Conservation (phyloP, 2,329 filamentous ascomycete genomes). For the Fusarium duplospermum region DNA sequence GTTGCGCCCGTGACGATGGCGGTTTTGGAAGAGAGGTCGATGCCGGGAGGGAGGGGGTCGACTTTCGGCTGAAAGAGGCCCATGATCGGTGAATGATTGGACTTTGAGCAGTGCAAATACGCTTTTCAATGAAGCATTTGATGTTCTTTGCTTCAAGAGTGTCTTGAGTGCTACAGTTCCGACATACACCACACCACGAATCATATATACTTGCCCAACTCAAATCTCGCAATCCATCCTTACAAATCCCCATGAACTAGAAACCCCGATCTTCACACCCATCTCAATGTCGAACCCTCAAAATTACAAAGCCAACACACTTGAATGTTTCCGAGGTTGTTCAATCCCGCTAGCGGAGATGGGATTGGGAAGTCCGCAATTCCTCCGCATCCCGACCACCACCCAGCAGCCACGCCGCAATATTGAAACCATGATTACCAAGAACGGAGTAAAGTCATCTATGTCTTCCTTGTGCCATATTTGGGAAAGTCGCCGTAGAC, state of each 20-base stretch:
- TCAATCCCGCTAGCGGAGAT: neutral
- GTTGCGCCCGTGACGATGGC: constrained; percentile 59
- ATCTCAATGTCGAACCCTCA: neutral
- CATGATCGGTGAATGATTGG: neutral
- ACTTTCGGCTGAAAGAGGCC: constrained; percentile 23
- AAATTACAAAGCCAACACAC: neutral
- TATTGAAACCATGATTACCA: neutral
- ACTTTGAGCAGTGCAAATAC: fast-evolving
- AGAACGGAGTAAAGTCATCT: neutral
- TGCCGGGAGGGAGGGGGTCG: constrained; percentile 23
- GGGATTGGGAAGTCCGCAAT: neutral
- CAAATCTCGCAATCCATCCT: neutral
- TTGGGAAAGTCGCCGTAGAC: neutral
- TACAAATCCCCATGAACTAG: neutral
- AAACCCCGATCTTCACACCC: neutral
- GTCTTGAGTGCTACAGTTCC: no score
- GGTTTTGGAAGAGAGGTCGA: constrained; percentile 43
- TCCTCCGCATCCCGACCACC: neutral
- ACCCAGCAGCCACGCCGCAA: neutral
- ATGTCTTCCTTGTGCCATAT: no score
- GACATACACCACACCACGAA: neutral
- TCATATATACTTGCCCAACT: neutral
- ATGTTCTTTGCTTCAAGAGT: neutral
- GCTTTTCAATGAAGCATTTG: fast-evolving
- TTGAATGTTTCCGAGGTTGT: neutral